A percentile compares a stretch with the other conserved stretches of the same genome.
phyloP scores from a whole-genome alignment of 73 alveolate genomes.

The Tetrahymena borealis region DNA sequence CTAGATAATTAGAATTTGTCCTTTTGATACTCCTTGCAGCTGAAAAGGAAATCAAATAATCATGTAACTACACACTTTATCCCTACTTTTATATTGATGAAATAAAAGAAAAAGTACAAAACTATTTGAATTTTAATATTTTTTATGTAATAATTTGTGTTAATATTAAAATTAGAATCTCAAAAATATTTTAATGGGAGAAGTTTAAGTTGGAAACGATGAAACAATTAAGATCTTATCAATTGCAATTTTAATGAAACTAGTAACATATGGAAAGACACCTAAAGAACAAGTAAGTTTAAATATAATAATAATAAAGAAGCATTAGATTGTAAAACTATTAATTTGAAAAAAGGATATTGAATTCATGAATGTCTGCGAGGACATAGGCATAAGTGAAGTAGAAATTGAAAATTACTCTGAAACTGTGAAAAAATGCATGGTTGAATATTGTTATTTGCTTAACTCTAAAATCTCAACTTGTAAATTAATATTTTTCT shows the following conservation, averaged over 20 bases:
- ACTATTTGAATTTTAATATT: not conserved
- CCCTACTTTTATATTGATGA: not conserved
- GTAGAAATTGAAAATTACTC: not conserved
- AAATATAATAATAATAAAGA: not conserved
- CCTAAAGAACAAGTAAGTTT: not conserved
- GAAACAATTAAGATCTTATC: not conserved
- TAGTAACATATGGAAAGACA: not conserved
- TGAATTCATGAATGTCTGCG: not conserved
- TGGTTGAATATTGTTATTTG: not conserved
- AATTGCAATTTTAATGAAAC: not conserved
- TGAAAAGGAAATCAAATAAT: not conserved
- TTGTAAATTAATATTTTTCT: not conserved
- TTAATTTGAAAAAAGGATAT: not conserved
- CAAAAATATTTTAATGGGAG: not conserved
- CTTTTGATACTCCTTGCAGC: not conserved
- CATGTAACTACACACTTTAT: not conserved
- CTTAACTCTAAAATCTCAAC: not conserved
- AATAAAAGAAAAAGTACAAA: not conserved
- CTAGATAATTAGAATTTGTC: not conserved
- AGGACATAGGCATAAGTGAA: not conserved
- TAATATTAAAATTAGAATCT: not conserved
- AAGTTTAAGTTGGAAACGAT: not conserved
- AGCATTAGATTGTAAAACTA: not conserved
- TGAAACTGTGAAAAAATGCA: not conserved
- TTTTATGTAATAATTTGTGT: not conserved